These are phyloP conservation scores for Lentinula sp. DNA, from an alignment of 768 basidiomycete genomes.

Conservation along the genomic window DNA sequence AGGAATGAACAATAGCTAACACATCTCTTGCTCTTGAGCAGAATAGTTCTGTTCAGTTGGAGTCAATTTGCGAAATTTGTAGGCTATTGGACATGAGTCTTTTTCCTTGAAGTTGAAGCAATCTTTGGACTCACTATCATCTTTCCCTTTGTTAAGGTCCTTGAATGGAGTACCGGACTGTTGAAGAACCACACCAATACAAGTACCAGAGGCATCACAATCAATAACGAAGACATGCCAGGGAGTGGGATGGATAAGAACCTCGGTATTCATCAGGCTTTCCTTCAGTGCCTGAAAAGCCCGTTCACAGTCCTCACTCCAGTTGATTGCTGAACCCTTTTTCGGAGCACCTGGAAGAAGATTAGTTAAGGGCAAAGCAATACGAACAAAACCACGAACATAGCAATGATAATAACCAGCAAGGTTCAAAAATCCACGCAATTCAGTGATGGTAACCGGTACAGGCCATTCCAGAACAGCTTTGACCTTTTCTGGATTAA, in stretches of 20 bases:
- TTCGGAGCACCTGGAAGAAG: not conserved
- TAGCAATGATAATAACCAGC: not conserved
- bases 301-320: not conserved
- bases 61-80: conserved; percentile 7
- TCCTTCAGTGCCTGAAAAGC: not conserved
- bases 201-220: not conserved
- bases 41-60: conserved; percentile 10
- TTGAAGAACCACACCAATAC: not conserved
- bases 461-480: not conserved
- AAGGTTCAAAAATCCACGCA: not conserved
- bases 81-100: conserved; percentile 9
- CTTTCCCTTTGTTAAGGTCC: not conserved
- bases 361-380: not conserved
- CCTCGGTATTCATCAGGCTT: not conserved
- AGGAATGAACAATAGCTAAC: conserved; percentile 12
- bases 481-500: not conserved
- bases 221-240: not conserved
- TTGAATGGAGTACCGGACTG: not conserved
- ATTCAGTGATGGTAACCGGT: not conserved
- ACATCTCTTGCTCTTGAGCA: conserved; percentile 9
- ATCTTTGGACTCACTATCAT: not conserved
- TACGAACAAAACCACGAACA: not conserved
- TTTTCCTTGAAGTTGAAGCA: conserved; percentile 9
- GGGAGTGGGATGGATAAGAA: not conserved
- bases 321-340: not conserved